phyloP scores from a whole-genome alignment of 2,329 filamentous ascomycete species.

The Penicillium sp. region DNA sequence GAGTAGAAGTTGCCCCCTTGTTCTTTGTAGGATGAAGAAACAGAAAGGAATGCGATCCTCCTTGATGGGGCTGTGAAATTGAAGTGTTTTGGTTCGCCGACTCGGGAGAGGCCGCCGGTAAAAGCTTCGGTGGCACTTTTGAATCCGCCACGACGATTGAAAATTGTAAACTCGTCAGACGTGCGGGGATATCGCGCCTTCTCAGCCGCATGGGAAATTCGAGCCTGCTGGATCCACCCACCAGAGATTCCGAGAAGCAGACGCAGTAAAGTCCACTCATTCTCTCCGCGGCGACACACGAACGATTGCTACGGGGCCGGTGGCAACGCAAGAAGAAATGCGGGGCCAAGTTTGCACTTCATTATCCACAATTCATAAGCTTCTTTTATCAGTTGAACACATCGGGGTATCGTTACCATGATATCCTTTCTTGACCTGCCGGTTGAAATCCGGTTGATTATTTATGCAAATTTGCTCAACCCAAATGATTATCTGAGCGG shows the following conservation, averaged over 20 bases:
- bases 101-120: neutral
- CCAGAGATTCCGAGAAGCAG: neutral
- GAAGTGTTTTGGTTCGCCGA: neutral
- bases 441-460: slow-evolving; percentile 16
- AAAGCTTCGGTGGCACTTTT: neutral
- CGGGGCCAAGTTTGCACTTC: slow-evolving; percentile 2
- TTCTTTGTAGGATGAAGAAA: no score
- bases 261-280: neutral
- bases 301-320: slow-evolving; percentile 6
- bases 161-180: no score
- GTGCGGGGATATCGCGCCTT: neutral
- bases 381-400: slow-evolving; percentile 1
- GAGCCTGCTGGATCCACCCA: neutral
- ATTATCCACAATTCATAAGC: neutral
- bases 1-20: no score
- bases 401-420: slow-evolving; percentile 2
- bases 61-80: neutral
- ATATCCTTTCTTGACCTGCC: slow-evolving; percentile 17
- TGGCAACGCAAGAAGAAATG: slow-evolving; percentile 9
- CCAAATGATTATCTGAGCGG: slow-evolving; percentile 18
- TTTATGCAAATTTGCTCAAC: slow-evolving; percentile 15
- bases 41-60: neutral
- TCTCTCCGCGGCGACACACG: slow-evolving; percentile 5
- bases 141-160: neutral
- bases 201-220: slow-evolving; percentile 3